Percentiles rank a stretch among this genome's conserved stretches.
Evolutionary conservation across 2,329 filamentous ascomycete genomes (phyloP).

Genomic region (Arthrobotrys musiformis): DNA sequence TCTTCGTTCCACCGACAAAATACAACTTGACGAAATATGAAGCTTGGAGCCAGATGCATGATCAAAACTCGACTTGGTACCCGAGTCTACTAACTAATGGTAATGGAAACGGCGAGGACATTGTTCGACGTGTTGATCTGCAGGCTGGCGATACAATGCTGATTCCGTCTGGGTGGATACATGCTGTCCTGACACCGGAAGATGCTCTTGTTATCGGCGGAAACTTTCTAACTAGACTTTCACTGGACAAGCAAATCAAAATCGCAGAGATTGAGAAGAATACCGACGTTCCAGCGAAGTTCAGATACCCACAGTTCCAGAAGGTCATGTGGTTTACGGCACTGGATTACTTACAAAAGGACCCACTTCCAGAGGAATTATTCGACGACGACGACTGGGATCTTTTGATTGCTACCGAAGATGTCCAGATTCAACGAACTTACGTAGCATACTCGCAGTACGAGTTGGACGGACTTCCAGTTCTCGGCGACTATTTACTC

Average conservation of each 20-base stretch:
- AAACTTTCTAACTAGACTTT: slow-evolving; percentile 74
- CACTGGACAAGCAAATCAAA: slow-evolving; percentile 74
- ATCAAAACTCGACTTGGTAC: slow-evolving; percentile 71
- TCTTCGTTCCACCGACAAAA: slow-evolving; percentile 76
- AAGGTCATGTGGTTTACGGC: slow-evolving; percentile 76
- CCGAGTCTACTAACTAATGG: slow-evolving; percentile 43
- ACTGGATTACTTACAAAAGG: slow-evolving; percentile 72
- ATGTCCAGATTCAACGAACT: slow-evolving; percentile 72
- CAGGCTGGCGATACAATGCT: slow-evolving; percentile 76
- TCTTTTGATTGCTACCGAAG: slow-evolving; percentile 72
- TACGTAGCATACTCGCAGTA: slow-evolving; percentile 62
- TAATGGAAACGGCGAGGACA: slow-evolving; percentile 36
- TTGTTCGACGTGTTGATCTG: slow-evolving; percentile 64
- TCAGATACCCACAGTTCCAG: slow-evolving; percentile 75
- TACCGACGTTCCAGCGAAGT: slow-evolving; percentile 73
- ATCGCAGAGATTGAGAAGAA: slow-evolving; percentile 74
- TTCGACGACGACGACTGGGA: slow-evolving; percentile 66
- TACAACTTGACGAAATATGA: slow-evolving; percentile 77
- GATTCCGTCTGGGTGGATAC: slow-evolving; percentile 77
- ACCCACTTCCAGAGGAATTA: slow-evolving; percentile 71
- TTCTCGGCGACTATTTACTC: slow-evolving; percentile 58
- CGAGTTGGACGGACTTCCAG: slow-evolving; percentile 58
- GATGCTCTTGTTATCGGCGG: slow-evolving; percentile 77
- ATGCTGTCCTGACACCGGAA: slow-evolving; percentile 76
- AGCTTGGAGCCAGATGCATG: slow-evolving; percentile 75